A percentile compares a stretch with the other conserved stretches of the same genome.
phyloP scores from a whole-genome alignment of 306 rosid genomes.

The Quercus glauca region DNA sequence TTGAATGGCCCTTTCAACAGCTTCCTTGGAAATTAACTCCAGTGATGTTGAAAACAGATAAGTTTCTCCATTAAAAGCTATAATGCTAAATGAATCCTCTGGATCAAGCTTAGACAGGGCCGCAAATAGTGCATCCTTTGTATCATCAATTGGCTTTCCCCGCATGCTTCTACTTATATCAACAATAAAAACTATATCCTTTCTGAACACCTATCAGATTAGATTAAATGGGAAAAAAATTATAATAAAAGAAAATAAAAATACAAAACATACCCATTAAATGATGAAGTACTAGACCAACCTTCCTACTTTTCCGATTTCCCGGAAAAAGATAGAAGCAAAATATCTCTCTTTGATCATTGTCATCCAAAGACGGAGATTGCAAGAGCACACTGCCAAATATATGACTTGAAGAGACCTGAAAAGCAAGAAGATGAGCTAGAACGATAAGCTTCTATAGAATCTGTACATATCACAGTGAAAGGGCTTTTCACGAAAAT shows the following conservation, averaged over 20 bases:
- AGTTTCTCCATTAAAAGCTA: constrained; percentile 84
- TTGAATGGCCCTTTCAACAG: constrained; percentile 71
- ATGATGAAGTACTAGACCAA: constrained; percentile 25
- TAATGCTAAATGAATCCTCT: constrained; percentile 70
- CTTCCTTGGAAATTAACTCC: constrained; percentile 60
- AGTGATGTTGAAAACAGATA: constrained; percentile 61
- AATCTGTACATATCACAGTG: neutral
- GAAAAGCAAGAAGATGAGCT: constrained; percentile 17
- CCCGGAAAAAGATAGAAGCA: constrained; percentile 66
- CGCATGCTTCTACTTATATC: constrained; percentile 93
- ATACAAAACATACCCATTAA: neutral
- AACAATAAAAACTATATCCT: constrained; percentile 61
- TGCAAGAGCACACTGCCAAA: constrained; percentile 68
- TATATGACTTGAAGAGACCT: constrained; percentile 65
- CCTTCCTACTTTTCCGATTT: constrained; percentile 49
- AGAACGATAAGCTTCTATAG: constrained; percentile 8
- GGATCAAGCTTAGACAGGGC: constrained; percentile 74
- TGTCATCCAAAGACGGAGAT: constrained; percentile 59
- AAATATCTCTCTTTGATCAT: constrained; percentile 83
- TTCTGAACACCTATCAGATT: constrained; percentile 65
- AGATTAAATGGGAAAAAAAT: constrained; percentile 21
- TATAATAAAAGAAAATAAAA: constrained; percentile 4
- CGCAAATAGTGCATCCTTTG: constrained; percentile 48
- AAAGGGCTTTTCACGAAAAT: neutral
- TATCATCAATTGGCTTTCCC: constrained; percentile 69